Conservation (phyloP, 108 stramenopile species). For the Epipyxis sp. region DNA sequence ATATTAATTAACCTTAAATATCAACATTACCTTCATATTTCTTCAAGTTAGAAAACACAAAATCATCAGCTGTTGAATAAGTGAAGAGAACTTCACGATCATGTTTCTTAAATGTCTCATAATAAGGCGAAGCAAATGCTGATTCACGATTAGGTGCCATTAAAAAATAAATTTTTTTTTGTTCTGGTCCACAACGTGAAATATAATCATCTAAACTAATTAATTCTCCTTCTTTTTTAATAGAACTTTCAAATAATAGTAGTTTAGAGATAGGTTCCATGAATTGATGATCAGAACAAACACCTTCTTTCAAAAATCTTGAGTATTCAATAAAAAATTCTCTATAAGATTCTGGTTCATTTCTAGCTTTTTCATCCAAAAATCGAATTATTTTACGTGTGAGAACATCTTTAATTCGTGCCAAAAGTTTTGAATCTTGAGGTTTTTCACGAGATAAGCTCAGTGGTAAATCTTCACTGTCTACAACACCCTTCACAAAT, state of each 20-base stretch:
- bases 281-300: conserved; percentile 75
- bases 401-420: conserved; percentile 77
- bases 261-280: conserved; percentile 82
- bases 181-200: conserved; percentile 65
- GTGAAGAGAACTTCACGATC: conserved; percentile 68
- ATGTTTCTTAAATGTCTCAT: conserved; percentile 85
- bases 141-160: conserved; percentile 86
- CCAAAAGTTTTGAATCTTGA: conserved; percentile 87
- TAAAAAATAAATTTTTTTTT: conserved; percentile 96
- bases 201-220: conserved; percentile 92
- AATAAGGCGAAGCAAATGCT: conserved; percentile 81
- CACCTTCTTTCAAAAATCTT: conserved; percentile 95
- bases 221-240: conserved; percentile 68
- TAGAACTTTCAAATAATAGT: conserved; percentile 85
- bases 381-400: conserved; percentile 79
- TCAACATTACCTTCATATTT: no score
- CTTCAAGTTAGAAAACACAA: conserved; percentile 90
- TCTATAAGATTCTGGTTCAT: conserved; percentile 79
- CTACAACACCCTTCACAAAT: conserved; percentile 76
- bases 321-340: conserved; percentile 83
- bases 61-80: conserved; percentile 93
- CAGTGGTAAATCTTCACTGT: conserved; percentile 96
- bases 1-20: no score
- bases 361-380: conserved; percentile 70
- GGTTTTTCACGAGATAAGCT: conserved; percentile 90